These are phyloP conservation scores for Arxiozyma bovina DNA, from an alignment of 1,139 yeast species.

Conservation along the genomic window DNA sequence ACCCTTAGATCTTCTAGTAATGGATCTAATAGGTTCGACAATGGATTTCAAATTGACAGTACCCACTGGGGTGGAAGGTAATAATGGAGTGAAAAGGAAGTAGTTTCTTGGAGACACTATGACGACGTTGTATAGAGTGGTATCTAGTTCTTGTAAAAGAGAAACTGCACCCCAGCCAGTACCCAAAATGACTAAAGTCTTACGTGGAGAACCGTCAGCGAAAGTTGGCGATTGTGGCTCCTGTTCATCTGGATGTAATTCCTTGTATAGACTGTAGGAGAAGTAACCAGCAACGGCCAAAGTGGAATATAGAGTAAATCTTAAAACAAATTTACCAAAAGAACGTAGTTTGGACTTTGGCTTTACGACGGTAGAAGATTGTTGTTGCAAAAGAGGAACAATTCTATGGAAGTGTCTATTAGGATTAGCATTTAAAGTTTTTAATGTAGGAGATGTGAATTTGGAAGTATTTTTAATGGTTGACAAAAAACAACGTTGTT, in stretches of 20 bases:
- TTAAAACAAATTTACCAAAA: conserved; percentile 5
- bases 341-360: conserved; percentile 1
- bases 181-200: conserved; percentile 82
- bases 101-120: conserved; percentile 91
- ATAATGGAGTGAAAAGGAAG: conserved; percentile 85
- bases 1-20: conserved; percentile 63
- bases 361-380: neutral
- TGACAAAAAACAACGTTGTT: neutral
- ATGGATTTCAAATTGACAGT: conserved; percentile 86
- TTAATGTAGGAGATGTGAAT: neutral
- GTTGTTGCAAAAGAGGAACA: neutral
- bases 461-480: neutral
- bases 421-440: too few species aligned
- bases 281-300: conserved; percentile 41
- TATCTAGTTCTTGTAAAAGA: conserved; percentile 74
- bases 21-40: conserved; percentile 73
- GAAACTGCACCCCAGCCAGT: conserved; percentile 93
- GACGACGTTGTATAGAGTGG: conserved; percentile 77
- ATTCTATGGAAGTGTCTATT: neutral
- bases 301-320: conserved; percentile 9
- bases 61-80: conserved; percentile 92
- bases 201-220: conserved; percentile 66
- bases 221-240: conserved; percentile 50
- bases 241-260: conserved; percentile 54
- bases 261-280: conserved; percentile 50